Evolutionary conservation across 2,329 filamentous ascomycete genomes (phyloP).

Genomic region (Aureobasidium vineae): DNA sequence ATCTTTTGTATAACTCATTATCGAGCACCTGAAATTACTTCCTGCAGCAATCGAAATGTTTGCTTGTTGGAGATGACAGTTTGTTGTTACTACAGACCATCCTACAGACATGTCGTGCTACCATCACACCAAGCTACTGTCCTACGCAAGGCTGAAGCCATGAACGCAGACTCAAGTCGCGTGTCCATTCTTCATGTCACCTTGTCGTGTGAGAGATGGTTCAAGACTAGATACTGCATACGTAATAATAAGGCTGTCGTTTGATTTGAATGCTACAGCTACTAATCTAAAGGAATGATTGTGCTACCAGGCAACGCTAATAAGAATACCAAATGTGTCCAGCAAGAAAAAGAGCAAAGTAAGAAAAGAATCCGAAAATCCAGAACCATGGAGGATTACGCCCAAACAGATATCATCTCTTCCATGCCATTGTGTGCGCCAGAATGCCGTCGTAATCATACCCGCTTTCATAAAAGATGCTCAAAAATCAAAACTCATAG

Average conservation of each 20-base stretch:
- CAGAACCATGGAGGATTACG: slow-evolving; percentile 3
- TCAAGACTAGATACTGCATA: background rate
- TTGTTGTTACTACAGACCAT: background rate
- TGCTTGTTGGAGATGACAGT: background rate
- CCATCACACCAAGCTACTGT: background rate
- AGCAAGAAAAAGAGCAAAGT: slow-evolving; percentile 1
- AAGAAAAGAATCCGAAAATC: slow-evolving; percentile 2
- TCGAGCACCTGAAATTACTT: background rate
- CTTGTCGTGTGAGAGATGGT: no score
- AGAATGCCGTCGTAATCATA: slow-evolving; percentile 21
- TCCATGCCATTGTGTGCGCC: slow-evolving; percentile 4
- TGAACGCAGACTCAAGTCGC: background rate
- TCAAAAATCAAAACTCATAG: background rate
- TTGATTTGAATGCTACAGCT: slow-evolving; percentile 12
- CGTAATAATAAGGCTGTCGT: slow-evolving; percentile 6
- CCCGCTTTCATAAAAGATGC: slow-evolving; percentile 1
- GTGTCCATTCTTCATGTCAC: background rate
- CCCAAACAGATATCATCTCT: slow-evolving; percentile 13
- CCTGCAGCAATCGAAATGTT: background rate
- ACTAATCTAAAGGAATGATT: slow-evolving; percentile 19
- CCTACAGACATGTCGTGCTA: background rate
- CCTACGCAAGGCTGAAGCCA: background rate
- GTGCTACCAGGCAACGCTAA: slow-evolving; percentile 7
- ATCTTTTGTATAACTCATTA: background rate
- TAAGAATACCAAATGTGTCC: slow-evolving; percentile 2